These are phyloP conservation scores for Aegilops longissima DNA, from an alignment of 176 grass and related monocot genomes.

Conservation along the genomic window DNA sequence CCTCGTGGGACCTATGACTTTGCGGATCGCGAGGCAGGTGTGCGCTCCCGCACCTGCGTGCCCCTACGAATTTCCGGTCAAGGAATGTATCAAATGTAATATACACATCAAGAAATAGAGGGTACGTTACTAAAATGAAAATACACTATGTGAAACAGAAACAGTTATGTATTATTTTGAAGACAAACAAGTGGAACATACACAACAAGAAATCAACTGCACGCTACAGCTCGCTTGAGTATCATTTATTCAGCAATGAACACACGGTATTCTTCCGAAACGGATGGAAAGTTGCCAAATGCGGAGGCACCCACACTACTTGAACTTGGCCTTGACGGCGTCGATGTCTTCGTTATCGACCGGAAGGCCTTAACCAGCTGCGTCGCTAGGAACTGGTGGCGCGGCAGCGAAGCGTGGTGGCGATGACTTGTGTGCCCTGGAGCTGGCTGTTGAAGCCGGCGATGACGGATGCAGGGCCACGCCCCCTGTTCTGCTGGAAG, in stretches of 20 bases:
- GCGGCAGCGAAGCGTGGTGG: constrained; percentile 46
- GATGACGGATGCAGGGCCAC: constrained; percentile 44
- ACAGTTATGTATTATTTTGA: not conserved
- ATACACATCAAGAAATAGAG: no score
- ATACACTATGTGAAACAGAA: not conserved
- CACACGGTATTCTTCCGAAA: not conserved
- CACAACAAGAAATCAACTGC: not conserved
- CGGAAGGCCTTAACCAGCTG: constrained; percentile 67
- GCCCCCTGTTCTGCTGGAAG: constrained; percentile 64
- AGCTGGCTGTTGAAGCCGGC: constrained; percentile 82
- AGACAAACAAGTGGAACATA: not conserved
- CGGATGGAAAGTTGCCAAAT: not conserved
- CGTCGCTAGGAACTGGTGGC: constrained; percentile 37
- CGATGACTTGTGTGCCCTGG: constrained; percentile 62
- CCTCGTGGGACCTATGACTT: no score
- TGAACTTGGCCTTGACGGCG: constrained; percentile 53
- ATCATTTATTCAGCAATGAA: not conserved
- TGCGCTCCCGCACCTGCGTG: not conserved
- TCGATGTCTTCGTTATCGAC: constrained; percentile 24
- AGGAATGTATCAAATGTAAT: no score
- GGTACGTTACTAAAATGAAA: no score
- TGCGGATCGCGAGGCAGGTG: no score
- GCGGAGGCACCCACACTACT: not conserved
- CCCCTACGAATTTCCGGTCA: no score
- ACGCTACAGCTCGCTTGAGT: not conserved